These are phyloP conservation scores for Madurella fahalii DNA, from an alignment of 2,329 filamentous ascomycete genomes.

Conservation along the genomic window DNA sequence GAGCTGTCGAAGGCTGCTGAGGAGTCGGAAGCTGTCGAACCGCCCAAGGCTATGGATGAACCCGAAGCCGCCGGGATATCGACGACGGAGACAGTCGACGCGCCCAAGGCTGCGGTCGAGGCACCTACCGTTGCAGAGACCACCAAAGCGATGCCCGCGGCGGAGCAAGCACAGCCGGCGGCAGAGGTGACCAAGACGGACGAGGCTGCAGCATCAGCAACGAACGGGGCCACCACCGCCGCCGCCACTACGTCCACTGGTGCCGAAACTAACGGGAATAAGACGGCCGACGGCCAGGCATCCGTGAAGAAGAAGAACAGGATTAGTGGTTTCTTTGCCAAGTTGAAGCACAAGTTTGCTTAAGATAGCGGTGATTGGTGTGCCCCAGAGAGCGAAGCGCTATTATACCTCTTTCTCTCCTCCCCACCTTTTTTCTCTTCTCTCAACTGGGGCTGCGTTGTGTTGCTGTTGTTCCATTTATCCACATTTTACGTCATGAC, in stretches of 20 bases:
- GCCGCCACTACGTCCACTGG: slow-evolving; percentile 7
- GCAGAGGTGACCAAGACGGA: slow-evolving; percentile 19
- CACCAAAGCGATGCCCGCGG: not conserved
- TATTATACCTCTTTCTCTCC: not conserved
- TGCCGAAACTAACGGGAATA: slow-evolving; percentile 25
- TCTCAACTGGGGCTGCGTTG: not conserved
- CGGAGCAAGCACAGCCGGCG: not conserved
- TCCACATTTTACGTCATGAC: not conserved
- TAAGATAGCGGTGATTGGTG: not conserved
- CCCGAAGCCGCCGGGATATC: not conserved
- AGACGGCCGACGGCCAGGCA: slow-evolving; percentile 32
- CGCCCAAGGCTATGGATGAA: not conserved
- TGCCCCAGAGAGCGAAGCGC: not conserved
- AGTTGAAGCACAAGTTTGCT: slow-evolving; percentile 47
- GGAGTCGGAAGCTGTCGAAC: not conserved
- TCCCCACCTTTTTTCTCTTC: not conserved
- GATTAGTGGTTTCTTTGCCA: slow-evolving; percentile 58
- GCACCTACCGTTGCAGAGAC: not conserved
- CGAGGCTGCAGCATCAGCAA: slow-evolving; percentile 6
- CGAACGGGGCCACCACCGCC: slow-evolving; percentile 20
- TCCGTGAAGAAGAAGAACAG: slow-evolving; percentile 62
- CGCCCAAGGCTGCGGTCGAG: slow-evolving; percentile 1
- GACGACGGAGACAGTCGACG: not conserved
- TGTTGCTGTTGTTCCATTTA: not conserved
- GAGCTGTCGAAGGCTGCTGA: not conserved